Percentiles rank a stretch among this genome's conserved stretches.
phyloP scores from a whole-genome alignment of 2,329 filamentous ascomycete genomes.

The Colletotrichum sp. region DNA sequence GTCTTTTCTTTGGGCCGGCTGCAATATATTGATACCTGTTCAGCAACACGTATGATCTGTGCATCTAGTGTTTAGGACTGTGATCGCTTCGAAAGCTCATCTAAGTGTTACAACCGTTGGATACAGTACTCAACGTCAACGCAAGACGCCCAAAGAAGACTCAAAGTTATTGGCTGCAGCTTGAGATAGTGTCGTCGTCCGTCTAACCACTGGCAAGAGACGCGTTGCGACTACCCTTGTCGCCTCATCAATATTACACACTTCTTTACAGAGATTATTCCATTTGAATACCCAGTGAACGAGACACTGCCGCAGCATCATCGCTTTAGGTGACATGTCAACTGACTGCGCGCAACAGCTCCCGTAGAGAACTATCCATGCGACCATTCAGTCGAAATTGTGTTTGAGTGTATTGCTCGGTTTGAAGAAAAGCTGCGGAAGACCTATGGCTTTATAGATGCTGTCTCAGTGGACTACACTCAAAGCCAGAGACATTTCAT shows the following conservation, averaged over 20 bases:
- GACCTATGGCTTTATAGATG: not conserved
- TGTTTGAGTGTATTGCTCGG: not conserved
- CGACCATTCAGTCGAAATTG: not conserved
- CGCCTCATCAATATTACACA: not conserved
- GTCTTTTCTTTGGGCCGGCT: not conserved
- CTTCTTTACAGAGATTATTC: not conserved
- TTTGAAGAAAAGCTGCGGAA: not conserved
- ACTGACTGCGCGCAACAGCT: not conserved
- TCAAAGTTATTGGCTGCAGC: not conserved
- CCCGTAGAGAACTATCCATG: rapidly evolving
- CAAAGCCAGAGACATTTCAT: not conserved
- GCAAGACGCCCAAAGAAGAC: not conserved
- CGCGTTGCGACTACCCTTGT: not conserved
- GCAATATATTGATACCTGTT: not conserved
- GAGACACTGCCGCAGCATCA: not conserved
- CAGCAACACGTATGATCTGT: not conserved
- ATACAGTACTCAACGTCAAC: not conserved
- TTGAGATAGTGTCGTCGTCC: not conserved
- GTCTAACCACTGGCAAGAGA: not conserved
- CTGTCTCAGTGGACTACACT: too few species aligned
- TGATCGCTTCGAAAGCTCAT: not conserved
- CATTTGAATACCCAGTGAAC: not conserved
- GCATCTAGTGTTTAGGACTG: not conserved
- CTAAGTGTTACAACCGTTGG: rapidly evolving
- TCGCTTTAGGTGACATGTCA: not conserved